phyloP scores from a whole-genome alignment of 1,284 basidiomycete species.

The Microbotryum lychnidis-dioicae region DNA sequence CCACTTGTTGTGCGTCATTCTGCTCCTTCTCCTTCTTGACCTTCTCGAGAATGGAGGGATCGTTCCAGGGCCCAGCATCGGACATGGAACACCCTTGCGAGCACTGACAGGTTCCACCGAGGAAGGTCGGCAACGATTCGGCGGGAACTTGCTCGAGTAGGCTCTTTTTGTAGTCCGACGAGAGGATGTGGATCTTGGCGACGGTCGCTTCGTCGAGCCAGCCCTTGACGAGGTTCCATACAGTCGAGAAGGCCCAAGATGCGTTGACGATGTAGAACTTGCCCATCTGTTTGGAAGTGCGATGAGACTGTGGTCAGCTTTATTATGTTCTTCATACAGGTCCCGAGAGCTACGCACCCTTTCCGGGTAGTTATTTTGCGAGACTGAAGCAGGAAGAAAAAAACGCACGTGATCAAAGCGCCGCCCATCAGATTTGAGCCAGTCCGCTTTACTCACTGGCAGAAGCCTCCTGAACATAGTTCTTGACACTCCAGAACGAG shows the following conservation, averaged over 20 bases:
- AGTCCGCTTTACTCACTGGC: conserved; percentile 52
- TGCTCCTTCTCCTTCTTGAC: conserved; percentile 5
- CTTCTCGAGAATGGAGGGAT: conserved; percentile 8
- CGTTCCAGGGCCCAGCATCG: conserved; percentile 90
- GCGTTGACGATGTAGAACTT: conserved; percentile 46
- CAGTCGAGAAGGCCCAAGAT: conserved; percentile 81
- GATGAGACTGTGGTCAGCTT: not conserved
- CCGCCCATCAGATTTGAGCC: not conserved
- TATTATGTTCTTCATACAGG: not conserved
- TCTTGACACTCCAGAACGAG: conserved; percentile 85
- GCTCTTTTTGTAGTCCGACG: conserved; percentile 54
- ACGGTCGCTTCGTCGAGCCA: conserved; percentile 96
- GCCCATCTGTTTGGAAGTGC: conserved; percentile 37
- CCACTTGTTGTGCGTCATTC: too few relatives aligned
- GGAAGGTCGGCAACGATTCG: conserved; percentile 73
- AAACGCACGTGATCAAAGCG: not conserved
- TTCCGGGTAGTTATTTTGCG: conserved; percentile 36
- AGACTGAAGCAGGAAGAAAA: conserved; percentile 13
- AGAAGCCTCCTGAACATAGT: conserved; percentile 74
- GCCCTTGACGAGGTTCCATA: conserved; percentile 83
- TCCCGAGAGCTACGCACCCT: conserved; percentile 14
- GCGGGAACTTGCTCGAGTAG: conserved; percentile 70
- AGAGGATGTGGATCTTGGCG: conserved; percentile 79
- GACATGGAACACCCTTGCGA: conserved; percentile 73
- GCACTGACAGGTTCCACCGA: conserved; percentile 78